A percentile compares a stretch with the other conserved stretches of the same genome.
These are phyloP conservation scores for Hypoxylon subgilvum DNA, from an alignment of 495 filamentous ascomycete species.

Conservation along the genomic window DNA sequence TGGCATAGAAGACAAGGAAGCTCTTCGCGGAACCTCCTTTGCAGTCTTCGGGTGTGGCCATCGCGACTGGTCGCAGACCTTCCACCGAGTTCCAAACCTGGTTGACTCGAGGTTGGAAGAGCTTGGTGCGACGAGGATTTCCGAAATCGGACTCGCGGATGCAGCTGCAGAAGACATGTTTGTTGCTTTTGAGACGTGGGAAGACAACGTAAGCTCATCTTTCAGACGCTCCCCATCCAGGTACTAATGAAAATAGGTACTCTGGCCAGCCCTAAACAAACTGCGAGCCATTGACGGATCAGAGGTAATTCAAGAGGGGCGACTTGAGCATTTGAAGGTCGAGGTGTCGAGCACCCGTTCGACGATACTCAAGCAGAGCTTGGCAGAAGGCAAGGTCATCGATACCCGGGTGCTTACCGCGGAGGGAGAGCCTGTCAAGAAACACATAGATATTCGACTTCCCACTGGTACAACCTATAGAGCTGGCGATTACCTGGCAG, in stretches of 20 bases:
- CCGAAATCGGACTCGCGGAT: constrained; percentile 59
- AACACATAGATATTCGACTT: constrained; percentile 64
- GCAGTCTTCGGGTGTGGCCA: constrained; percentile 65
- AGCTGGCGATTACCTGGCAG: constrained; percentile 70
- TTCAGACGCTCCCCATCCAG: too few species aligned
- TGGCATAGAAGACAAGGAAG: constrained; percentile 48
- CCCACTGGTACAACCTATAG: constrained; percentile 66
- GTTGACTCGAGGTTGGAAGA: constrained; percentile 56
- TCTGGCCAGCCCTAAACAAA: constrained; percentile 55
- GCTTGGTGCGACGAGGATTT: constrained; percentile 57
- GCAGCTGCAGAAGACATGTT: constrained; percentile 65
- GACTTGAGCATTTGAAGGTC: constrained; percentile 59
- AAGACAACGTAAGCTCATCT: constrained; percentile 46
- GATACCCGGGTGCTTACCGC: constrained; percentile 58
- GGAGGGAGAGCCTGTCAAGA: constrained; percentile 60
- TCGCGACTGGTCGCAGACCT: constrained; percentile 68
- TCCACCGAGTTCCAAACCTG: constrained; percentile 67
- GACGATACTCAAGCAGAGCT: constrained; percentile 55
- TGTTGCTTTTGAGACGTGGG: constrained; percentile 65
- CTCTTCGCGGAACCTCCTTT: constrained; percentile 57
- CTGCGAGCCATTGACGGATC: constrained; percentile 44
- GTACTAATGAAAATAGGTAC: constrained; percentile 19
- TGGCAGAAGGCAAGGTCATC: constrained; percentile 58
- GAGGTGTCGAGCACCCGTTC: constrained; percentile 52
- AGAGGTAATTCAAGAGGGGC: constrained; percentile 49